phyloP scores from a whole-genome alignment of 192 early-diverging fungal genomes.

The Paraglomus brasilianum region DNA sequence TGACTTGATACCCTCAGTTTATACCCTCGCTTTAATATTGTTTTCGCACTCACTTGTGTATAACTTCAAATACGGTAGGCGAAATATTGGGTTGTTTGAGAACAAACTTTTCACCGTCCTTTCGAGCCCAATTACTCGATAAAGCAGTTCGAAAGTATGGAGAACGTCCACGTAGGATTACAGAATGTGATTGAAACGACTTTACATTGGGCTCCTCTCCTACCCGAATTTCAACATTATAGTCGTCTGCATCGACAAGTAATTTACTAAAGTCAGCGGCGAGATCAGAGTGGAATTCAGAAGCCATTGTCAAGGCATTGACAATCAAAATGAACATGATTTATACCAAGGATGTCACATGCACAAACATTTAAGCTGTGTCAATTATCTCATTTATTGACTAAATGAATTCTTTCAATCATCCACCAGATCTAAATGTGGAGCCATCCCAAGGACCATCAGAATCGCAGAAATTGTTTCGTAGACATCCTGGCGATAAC shows the following conservation, averaged over 20 bases:
- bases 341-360: no score
- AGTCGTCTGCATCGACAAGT: constrained; percentile 5
- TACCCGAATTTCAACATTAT: constrained; percentile 20
- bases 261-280: constrained; percentile 2
- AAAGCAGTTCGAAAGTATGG: not conserved
- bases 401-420: no score
- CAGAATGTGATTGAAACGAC: not conserved
- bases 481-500: no score
- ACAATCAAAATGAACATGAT: no score
- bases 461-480: no score
- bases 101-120: not conserved
- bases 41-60: not conserved
- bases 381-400: no score
- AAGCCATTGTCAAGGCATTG: not conserved
- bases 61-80: not conserved
- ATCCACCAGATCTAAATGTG: no score
- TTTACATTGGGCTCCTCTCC: constrained; percentile 1
- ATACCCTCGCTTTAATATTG: not conserved
- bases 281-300: not conserved
- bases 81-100: not conserved
- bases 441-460: no score
- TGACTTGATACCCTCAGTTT: no score
- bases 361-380: no score
- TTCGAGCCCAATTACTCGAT: constrained; percentile 4
- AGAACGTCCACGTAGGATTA: not conserved